Conservation (phyloP, 2,329 filamentous ascomycete genomes). For the Paraconiothyrium sp. region DNA sequence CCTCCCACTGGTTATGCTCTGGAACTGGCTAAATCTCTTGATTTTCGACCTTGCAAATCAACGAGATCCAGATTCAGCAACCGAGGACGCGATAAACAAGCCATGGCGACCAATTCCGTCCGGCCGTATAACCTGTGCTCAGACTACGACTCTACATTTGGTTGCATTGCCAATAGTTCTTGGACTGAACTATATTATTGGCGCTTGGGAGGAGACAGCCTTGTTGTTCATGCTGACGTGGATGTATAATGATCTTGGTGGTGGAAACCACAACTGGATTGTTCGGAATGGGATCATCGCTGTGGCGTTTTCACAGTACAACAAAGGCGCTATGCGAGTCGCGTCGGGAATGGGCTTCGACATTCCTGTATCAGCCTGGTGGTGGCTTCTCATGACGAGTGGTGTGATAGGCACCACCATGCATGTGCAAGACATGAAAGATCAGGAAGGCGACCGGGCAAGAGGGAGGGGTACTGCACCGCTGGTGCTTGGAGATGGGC, state of each 20-base stretch:
- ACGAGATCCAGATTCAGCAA: conserved; percentile 37
- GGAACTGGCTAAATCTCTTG: conserved; percentile 51
- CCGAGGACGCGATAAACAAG: conserved; percentile 55
- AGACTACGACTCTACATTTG: conserved; percentile 12
- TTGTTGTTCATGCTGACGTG: conserved; percentile 48
- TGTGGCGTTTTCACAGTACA: conserved; percentile 26
- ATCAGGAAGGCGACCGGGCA: conserved; percentile 31
- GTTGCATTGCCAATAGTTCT: conserved; percentile 17
- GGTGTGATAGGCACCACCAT: neutral
- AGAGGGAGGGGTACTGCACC: conserved; percentile 28
- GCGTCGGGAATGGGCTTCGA: conserved; percentile 7
- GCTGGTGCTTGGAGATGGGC: conserved; percentile 28
- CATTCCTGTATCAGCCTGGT: neutral
- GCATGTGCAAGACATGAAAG: conserved; percentile 22
- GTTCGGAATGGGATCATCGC: conserved; percentile 34
- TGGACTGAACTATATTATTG: conserved; percentile 24
- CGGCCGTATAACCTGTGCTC: conserved; percentile 30
- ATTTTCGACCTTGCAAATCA: conserved; percentile 55
- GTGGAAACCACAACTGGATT: conserved; percentile 25
- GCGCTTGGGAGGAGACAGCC: conserved; percentile 37
- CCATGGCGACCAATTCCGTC: conserved; percentile 47
- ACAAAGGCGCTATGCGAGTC: conserved; percentile 18
- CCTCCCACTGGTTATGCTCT: conserved; percentile 17
- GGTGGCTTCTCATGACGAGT: neutral
- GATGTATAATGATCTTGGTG: conserved; percentile 55